phyloP scores from a whole-genome alignment of 257 asterid genomes.

The Solanum clarkiae region DNA sequence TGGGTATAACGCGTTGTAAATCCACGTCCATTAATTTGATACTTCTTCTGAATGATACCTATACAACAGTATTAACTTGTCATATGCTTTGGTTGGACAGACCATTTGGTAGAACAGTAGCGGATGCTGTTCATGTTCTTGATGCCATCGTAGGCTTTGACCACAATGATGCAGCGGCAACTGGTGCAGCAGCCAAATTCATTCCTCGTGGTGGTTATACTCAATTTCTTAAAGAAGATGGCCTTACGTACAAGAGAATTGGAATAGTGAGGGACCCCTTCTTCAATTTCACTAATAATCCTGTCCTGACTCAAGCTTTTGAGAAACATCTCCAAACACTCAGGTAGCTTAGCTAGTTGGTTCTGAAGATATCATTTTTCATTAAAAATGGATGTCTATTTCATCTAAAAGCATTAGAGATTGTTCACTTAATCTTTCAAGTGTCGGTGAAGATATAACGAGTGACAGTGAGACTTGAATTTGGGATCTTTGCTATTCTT shows the following conservation, averaged over 20 bases:
- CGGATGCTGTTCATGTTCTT: slow-evolving; percentile 40
- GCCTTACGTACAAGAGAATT: slow-evolving; percentile 32
- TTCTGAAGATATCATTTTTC: neutral
- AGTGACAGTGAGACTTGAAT: neutral
- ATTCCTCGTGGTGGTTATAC: slow-evolving; percentile 31
- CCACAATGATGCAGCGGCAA: slow-evolving; percentile 18
- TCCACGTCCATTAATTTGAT: neutral
- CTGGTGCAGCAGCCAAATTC: slow-evolving; percentile 16
- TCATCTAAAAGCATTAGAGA: neutral
- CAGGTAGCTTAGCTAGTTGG: slow-evolving; percentile 8
- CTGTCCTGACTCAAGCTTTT: slow-evolving; percentile 1
- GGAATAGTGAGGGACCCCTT: slow-evolving; percentile 22
- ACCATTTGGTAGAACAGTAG: slow-evolving; percentile 36
- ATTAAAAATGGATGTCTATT: neutral
- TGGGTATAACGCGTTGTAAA: slow-evolving; percentile 18
- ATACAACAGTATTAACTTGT: neutral
- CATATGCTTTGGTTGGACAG: slow-evolving; percentile 2
- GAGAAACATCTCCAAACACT: slow-evolving; percentile 12
- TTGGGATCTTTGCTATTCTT: neutral
- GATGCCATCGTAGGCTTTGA: slow-evolving; percentile 43
- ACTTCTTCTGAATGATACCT: neutral
- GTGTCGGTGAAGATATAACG: neutral
- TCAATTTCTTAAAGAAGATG: slow-evolving; percentile 27
- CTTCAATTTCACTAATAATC: slow-evolving; percentile 2
- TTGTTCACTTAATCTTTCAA: neutral